Percentiles rank a stretch among this genome's conserved stretches.
Evolutionary conservation across 1,284 basidiomycete genomes (phyloP).

Genomic region (Papiliotrema laurentii): DNA sequence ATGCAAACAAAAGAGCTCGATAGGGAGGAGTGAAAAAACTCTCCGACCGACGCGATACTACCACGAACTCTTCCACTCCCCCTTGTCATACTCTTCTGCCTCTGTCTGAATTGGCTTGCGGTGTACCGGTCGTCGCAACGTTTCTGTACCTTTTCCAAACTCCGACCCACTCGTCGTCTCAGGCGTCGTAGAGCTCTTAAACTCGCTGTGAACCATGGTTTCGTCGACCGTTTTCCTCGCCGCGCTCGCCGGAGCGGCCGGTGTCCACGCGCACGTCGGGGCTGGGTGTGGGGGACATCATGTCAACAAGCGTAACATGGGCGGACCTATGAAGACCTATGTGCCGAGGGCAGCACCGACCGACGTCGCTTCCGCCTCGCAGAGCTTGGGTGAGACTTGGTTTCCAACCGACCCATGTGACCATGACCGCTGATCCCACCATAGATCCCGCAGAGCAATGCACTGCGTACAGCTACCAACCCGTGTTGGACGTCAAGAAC

Average conservation of each 20-base stretch:
- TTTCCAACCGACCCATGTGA: too few relatives aligned
- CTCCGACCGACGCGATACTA: too few relatives aligned
- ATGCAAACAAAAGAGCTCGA: too few relatives aligned
- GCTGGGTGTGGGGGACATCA: constrained; percentile 37
- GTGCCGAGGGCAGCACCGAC: not conserved
- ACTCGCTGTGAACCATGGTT: not conserved
- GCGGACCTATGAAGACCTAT: constrained; percentile 11
- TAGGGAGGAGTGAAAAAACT: too few relatives aligned
- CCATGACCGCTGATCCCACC: not conserved
- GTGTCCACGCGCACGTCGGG: not conserved
- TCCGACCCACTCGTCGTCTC: too few relatives aligned
- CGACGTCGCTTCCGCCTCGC: not conserved
- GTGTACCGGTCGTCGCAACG: too few relatives aligned
- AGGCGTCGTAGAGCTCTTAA: too few relatives aligned
- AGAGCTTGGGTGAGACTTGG: not conserved
- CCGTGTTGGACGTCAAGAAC: constrained; percentile 19
- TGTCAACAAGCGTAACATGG: constrained; percentile 30
- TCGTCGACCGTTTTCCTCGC: constrained; percentile 3
- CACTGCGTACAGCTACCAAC: constrained; percentile 37
- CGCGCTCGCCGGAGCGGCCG: not conserved
- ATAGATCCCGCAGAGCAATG: constrained; percentile 26
- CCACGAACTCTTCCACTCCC: too few relatives aligned
- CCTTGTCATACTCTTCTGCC: too few relatives aligned
- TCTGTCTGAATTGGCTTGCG: too few relatives aligned
- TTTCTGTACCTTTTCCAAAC: too few relatives aligned